Base-by-base conservation (phyloP, 2,329 filamentous ascomycete genomes). In the Botrytis paeoniae region DNA sequence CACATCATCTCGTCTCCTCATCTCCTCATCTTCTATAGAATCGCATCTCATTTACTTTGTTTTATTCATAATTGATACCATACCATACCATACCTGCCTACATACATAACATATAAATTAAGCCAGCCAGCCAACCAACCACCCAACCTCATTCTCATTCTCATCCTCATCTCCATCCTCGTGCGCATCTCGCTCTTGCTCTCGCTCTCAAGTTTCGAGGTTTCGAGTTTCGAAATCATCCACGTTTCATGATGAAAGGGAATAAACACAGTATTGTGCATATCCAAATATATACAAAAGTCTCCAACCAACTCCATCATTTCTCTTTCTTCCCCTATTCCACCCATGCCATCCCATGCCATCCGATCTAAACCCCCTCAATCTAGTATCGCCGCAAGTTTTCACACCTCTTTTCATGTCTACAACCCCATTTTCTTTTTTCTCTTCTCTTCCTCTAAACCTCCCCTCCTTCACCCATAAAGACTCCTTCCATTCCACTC, bases 381-480 rank as follows among this genome's bases (percentile, higher is more conserved):
- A 39, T 66, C 64, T 66, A 66, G 22, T n/a, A 45, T 37, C 64
- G 25, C 45, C 45, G 45, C 64, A 39, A 54, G 25, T 66, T 54
- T 66, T 66, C 25, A 39, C 68, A 12, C 18, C 29, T 22, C 14
- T 29, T 20, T 35, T 45, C 57, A 32, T 63, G 10, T 45, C 57
- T 63, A 64, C 20, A 35, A 20, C 20, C 10, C 39, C 29, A 37
- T 35, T 20, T 48, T 29, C 2, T 41, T 51, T 32, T 3, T 57
- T 41, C 41, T 32, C 29, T 20, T 22, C 10, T 45, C 7, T 35
- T 20, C 59, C 48, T 74, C 77, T 76, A 81, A 60, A 81, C 79
- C 72, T 81, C 78, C 12, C 80, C 79, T 22, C 79, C 79, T 20
- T 79, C 74, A 12, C 79, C 80, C 64, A 74, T 77, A 75, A 81